These are phyloP conservation scores for Brasenia schreberi DNA, from an alignment of 164 flowering plant genomes.

Conservation along the genomic window DNA sequence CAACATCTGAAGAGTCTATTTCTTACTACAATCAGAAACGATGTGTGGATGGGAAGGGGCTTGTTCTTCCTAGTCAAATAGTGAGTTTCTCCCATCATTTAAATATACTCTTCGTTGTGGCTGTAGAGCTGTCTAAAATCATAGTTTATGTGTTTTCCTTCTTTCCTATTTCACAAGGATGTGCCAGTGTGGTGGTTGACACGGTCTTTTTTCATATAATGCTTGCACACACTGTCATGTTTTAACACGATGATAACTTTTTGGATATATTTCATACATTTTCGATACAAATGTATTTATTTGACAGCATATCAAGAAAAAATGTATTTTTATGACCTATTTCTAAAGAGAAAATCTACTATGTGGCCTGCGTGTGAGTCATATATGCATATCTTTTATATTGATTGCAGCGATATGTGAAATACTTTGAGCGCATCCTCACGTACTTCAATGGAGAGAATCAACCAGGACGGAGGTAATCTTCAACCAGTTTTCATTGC, in stretches of 20 bases:
- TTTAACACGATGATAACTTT: not conserved
- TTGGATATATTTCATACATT: not conserved
- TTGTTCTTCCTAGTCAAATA: conserved; percentile 96
- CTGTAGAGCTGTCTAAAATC: not conserved
- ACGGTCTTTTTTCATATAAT: too few relatives aligned
- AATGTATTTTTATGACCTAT: too few relatives aligned
- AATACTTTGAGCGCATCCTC: conserved; percentile 80
- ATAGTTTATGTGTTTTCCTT: too few relatives aligned
- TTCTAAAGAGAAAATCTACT: too few relatives aligned
- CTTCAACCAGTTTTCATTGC: not conserved
- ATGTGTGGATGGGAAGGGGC: conserved; percentile 93
- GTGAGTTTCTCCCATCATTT: conserved; percentile 31
- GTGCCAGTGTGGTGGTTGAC: too few relatives aligned
- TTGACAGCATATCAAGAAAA: too few relatives aligned
- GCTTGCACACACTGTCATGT: not conserved
- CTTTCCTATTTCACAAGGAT: too few relatives aligned
- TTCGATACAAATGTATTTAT: not conserved
- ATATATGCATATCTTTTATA: conserved; percentile 1
- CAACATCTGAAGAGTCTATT: conserved; percentile 97
- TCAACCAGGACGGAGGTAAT: conserved; percentile 91
- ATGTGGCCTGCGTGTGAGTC: not conserved
- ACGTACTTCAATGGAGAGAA: conserved; percentile 85
- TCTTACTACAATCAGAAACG: conserved; percentile 97
- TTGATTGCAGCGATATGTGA: conserved; percentile 73
- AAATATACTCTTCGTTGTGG: not conserved